Base-by-base conservation (phyloP, 108 stramenopile species). In the Schizochytrium sp. region DNA sequence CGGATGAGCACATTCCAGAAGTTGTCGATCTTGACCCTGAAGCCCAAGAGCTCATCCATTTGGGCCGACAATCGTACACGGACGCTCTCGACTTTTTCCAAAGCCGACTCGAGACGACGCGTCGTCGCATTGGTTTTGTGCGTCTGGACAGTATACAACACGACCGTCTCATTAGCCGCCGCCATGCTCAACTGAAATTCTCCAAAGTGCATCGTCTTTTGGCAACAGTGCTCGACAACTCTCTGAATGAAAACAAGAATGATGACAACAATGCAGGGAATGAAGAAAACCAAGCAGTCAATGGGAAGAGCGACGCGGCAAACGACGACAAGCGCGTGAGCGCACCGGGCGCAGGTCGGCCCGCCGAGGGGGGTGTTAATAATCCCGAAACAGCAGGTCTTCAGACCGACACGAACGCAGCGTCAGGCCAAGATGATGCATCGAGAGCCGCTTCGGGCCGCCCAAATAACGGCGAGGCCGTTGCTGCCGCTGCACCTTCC, bases 31-130 rank as follows among this genome's bases (percentile, higher is more conserved):
- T 83, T 23, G 51, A 83, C 48, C 76, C 76, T 21, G 76, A 53
- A 12, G 23, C 19, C 51, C 76, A 83, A 53, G 76, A 83, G 45
- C 48, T 83, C 23, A 28, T 83, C 23, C 76, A 83, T 23, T 12
- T 83, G 18, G 76, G 76, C 48, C 76, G 76, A 16, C 76, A 83
- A 23, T 45, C 48, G n/a, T 83, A 83, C 76, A 45, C 18, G 6
- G 76, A 83, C 51, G 76, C 76, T n/a, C 76, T 83, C 76, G n/a
- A 3, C 6, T 83, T 83, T 34, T 83, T 83, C 23, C 76, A 83
- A 45, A 53, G 48, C 25, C 76, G 76, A 10, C 23, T 83, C 10
- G 51, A 83, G 25, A 83, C 45, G 25, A 53, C 76, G 44, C 76
- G 76, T 28, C 76, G 23, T 45, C 19, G 51, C 16, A 83, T 83